phyloP scores from a whole-genome alignment of 2,329 filamentous ascomycete genomes.

The Blastomyces gilchristii region DNA sequence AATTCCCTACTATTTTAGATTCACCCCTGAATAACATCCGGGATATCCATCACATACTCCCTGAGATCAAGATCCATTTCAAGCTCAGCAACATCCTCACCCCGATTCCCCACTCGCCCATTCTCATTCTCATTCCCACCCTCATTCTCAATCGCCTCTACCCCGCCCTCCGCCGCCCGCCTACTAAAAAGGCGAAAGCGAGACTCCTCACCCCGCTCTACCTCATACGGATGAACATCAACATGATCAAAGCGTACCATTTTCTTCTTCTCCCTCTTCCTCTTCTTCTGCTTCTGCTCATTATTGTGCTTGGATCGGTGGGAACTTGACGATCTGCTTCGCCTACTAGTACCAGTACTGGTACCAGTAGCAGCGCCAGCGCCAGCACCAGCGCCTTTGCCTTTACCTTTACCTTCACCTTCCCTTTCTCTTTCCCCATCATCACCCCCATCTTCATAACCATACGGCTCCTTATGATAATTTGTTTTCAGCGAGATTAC shows the following conservation, averaged over 20 bases:
- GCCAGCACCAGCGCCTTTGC: background rate
- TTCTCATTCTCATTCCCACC: background rate
- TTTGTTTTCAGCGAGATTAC: too few relatives aligned
- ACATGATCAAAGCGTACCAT: conserved; percentile 8
- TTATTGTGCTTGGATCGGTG: background rate
- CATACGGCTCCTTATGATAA: background rate
- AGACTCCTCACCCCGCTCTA: conserved; percentile 1
- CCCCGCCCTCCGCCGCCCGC: background rate
- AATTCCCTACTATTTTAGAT: background rate
- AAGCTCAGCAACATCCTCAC: conserved; percentile 41
- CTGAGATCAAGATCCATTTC: conserved; percentile 31
- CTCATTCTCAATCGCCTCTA: background rate
- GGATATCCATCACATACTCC: conserved; percentile 6
- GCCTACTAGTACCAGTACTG: too few relatives aligned
- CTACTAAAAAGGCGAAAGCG: background rate
- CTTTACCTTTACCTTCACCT: too few relatives aligned
- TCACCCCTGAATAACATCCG: conserved; percentile 5
- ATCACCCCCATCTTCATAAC: background rate
- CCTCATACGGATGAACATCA: conserved; percentile 7
- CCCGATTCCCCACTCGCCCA: conserved; percentile 27
- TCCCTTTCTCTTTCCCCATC: too few relatives aligned
- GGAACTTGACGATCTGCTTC: background rate
- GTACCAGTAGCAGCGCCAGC: too few relatives aligned
- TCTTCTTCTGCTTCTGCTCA: background rate
- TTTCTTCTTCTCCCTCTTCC: background rate